A percentile compares a stretch with the other conserved stretches of the same genome.
These are phyloP conservation scores for Exophiala calicioides DNA, from an alignment of 2,329 filamentous ascomycete genomes.

Conservation along the genomic window DNA sequence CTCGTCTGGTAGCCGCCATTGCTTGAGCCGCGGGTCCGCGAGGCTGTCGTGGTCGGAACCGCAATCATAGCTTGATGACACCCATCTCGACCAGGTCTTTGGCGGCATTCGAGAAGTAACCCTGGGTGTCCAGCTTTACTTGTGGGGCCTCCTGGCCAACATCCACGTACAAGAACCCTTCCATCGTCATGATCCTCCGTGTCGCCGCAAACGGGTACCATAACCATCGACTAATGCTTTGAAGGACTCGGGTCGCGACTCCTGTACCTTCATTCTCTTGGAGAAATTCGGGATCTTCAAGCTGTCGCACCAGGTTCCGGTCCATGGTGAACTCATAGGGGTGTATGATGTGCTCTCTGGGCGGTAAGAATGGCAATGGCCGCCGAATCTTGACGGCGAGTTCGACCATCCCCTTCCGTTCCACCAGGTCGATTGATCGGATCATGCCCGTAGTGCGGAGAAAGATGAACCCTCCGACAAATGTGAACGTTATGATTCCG, in stretches of 20 bases:
- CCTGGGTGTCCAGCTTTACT: slow-evolving; percentile 22
- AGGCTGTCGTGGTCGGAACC: too few relatives aligned
- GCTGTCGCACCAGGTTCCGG: slow-evolving; percentile 17
- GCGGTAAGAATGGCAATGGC: slow-evolving; percentile 20
- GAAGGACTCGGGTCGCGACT: slow-evolving; percentile 10
- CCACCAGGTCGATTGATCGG: slow-evolving; percentile 20
- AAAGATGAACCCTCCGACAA: slow-evolving; percentile 16
- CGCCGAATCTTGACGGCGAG: slow-evolving; percentile 21
- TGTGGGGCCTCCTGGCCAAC: slow-evolving; percentile 9
- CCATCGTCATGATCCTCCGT: slow-evolving; percentile 18
- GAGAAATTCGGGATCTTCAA: slow-evolving; percentile 22
- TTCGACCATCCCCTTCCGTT: slow-evolving; percentile 16
- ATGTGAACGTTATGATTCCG: slow-evolving; percentile 20
- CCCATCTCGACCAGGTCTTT: slow-evolving; percentile 21
- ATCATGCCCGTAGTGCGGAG: slow-evolving; percentile 21
- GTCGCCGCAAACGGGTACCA: slow-evolving; percentile 23
- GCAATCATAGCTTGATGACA: slow-evolving; percentile 13
- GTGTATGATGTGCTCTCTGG: slow-evolving; percentile 17
- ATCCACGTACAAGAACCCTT: slow-evolving; percentile 21
- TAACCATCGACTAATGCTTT: slow-evolving; percentile 17
- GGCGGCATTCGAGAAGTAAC: slow-evolving; percentile 17
- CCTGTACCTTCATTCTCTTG: not conserved
- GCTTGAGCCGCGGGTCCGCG: too few relatives aligned
- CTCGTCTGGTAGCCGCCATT: too few relatives aligned
- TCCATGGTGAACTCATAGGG: slow-evolving; percentile 23